Evolutionary conservation across 495 filamentous ascomycete genomes (phyloP).

Genomic region (Hypoxylon fuscum): DNA sequence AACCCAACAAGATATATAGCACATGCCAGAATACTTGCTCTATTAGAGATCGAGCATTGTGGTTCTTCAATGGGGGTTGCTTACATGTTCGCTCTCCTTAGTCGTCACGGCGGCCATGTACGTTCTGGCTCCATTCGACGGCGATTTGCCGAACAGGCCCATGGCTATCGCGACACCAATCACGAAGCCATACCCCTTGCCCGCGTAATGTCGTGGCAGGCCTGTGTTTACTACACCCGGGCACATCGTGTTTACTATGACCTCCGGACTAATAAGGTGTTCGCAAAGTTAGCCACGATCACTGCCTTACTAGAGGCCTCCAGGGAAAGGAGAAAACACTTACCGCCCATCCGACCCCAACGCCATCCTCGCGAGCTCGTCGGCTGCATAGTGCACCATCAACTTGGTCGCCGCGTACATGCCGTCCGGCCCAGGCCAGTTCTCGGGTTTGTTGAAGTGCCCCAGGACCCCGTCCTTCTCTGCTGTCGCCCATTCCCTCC

Average conservation of each 20-base stretch:
- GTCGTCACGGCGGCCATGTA: conserved; percentile 44
- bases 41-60: not conserved
- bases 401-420: conserved; percentile 51
- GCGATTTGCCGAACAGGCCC: conserved; percentile 37
- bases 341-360: conserved; percentile 39
- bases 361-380: conserved; percentile 46
- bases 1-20: too few relatives aligned
- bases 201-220: conserved; percentile 43
- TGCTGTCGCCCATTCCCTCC: conserved; percentile 24
- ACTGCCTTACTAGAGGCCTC: too few relatives aligned
- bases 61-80: not conserved
- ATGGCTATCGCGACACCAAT: conserved; percentile 30
- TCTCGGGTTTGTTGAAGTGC: conserved; percentile 42
- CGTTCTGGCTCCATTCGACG: conserved; percentile 49
- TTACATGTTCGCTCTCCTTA: conserved; percentile 45
- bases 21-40: too few relatives aligned
- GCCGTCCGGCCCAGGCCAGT: conserved; percentile 36
- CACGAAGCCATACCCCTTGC: conserved; percentile 18
- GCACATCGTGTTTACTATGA: conserved; percentile 53
- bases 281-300: not conserved
- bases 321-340: not conserved
- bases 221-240: conserved; percentile 56
- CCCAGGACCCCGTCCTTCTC: conserved; percentile 38
- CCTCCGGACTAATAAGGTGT: conserved; percentile 41
- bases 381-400: conserved; percentile 47